Evolutionary conservation across 306 rosid genomes (phyloP), one percentile per base, ranked within the genome.

Genomic region (Fragaria iinumae): DNA sequence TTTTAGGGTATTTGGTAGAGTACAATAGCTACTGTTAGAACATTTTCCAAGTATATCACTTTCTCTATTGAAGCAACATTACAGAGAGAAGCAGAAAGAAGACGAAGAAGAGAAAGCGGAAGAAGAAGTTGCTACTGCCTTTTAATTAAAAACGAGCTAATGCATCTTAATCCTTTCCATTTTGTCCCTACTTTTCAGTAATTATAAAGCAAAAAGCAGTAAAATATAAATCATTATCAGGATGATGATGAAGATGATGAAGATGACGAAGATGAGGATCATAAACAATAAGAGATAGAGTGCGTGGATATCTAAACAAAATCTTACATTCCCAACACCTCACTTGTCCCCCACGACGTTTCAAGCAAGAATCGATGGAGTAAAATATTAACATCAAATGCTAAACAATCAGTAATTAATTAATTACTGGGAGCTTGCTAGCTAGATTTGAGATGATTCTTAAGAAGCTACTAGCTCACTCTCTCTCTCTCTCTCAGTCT

Each of bases 271-370:
- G 27, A 32, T 16, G 65, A 74, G 13, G 39, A 72, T 47, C 32
- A 80, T 48, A 56, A 47, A 18, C 27, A 66, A 50, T 65, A 67
- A 49, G 29, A 43, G 27, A 74, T 45, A 56, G 76, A 38, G 71
- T 29, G 76, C 83, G 86, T 87, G 78, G 84, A 72, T 70, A 66
- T 66, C 70, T 66, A 66, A 38, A 66, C 70, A 67, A 79, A 80
- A 71, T 84, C 82, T 86, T 87, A 81, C 89, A 89, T 87, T 86
- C 83, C 90, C 96, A 84, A 86, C 70, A 81, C 69, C 70, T 63
- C 74, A 74, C 67, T 76, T 70, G 78, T 67, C 76, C 49, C 72
- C 78, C 73, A 80, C 76, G 80, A 48, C 18, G 55, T 49, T 73
- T 21, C 53, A 77, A 82, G 48, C 41, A 71, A 78, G 71, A 80